Percentiles rank a stretch among this genome's conserved stretches.
These are phyloP conservation scores for Tolypocladium album DNA, from an alignment of 2,329 filamentous ascomycete genomes.

Conservation along the genomic window DNA sequence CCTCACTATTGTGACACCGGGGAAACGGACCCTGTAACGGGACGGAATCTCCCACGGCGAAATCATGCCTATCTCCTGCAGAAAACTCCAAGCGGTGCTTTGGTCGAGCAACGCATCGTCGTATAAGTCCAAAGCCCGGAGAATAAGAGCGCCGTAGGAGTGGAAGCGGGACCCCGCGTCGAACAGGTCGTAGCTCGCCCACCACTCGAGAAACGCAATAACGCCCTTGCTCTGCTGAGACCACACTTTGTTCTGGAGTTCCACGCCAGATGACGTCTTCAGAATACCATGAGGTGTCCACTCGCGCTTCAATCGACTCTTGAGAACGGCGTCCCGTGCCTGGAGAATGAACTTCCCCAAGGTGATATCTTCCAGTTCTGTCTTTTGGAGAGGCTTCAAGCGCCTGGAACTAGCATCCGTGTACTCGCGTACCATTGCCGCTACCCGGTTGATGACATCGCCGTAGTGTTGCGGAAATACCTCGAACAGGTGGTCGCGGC, in stretches of 20 bases:
- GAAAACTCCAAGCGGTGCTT: conserved; percentile 48
- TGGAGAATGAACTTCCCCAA: conserved; percentile 36
- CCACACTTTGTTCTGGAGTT: conserved; percentile 15
- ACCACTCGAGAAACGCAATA: conserved; percentile 59
- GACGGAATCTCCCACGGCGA: conserved; percentile 59
- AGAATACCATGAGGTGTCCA: conserved; percentile 40
- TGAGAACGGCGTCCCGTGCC: conserved; percentile 38
- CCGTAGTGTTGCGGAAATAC: conserved; percentile 29
- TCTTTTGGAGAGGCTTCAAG: conserved; percentile 5
- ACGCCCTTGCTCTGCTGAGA: conserved; percentile 31
- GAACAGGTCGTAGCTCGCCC: conserved; percentile 49
- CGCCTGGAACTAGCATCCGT: conserved; percentile 11
- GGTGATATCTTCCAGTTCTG: conserved; percentile 8
- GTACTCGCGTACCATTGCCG: conserved; percentile 21
- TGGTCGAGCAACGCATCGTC: conserved; percentile 26
- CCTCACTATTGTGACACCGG: conserved; percentile 31
- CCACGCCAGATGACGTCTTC: conserved; percentile 14
- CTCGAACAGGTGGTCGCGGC: conserved; percentile 49
- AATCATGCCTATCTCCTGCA: conserved; percentile 67
- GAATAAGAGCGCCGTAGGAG: conserved; percentile 51
- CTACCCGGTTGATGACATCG: conserved; percentile 18
- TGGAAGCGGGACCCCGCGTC: conserved; percentile 39
- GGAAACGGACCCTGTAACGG: conserved; percentile 49
- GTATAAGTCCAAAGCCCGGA: conserved; percentile 54
- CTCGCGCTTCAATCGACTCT: conserved; percentile 35